A percentile compares a stretch with the other conserved stretches of the same genome.
Conservation (phyloP, 257 asterid species). For the Ophiorrhiza pumila region DNA sequence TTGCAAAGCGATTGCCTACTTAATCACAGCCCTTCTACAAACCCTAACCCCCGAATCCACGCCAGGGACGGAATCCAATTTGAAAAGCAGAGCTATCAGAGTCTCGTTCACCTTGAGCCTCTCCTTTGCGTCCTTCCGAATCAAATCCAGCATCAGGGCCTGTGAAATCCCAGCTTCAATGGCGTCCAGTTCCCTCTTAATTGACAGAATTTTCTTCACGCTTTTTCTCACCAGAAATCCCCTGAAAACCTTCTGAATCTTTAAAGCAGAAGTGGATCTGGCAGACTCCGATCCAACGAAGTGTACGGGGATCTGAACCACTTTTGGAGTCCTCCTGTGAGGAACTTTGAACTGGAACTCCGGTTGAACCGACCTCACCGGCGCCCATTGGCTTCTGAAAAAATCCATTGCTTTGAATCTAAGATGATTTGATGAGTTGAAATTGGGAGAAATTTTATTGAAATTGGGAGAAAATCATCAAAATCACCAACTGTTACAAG, state of each 20-base stretch:
- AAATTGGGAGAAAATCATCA: too few relatives aligned
- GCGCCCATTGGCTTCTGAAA: slow-evolving; percentile 32
- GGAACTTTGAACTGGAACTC: not conserved
- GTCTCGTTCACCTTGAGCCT: slow-evolving; percentile 59
- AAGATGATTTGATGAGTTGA: too few relatives aligned
- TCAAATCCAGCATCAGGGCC: slow-evolving; percentile 37
- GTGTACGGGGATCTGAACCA: slow-evolving; percentile 63
- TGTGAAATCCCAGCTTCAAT: slow-evolving; percentile 42
- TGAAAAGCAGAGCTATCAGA: slow-evolving; percentile 63
- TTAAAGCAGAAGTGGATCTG: slow-evolving; percentile 47
- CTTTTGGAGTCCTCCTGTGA: slow-evolving; percentile 28
- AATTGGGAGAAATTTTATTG: too few relatives aligned
- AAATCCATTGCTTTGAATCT: too few relatives aligned
- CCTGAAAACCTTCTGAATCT: slow-evolving; percentile 72
- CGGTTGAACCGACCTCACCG: slow-evolving; percentile 7
- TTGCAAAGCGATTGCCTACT: slow-evolving; percentile 64
- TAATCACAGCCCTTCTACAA: slow-evolving; percentile 60
- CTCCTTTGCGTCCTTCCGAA: slow-evolving; percentile 46
- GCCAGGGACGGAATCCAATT: slow-evolving; percentile 64
- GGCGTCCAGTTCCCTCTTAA: slow-evolving; percentile 51
- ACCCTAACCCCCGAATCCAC: slow-evolving; percentile 60
- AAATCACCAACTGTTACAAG: too few relatives aligned
- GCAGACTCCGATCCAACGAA: slow-evolving; percentile 29
- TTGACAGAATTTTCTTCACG: slow-evolving; percentile 45
- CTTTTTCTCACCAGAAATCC: slow-evolving; percentile 63